Base-by-base conservation (phyloP, 139 green algal genomes). In the Yamagishiella unicocca region DNA sequence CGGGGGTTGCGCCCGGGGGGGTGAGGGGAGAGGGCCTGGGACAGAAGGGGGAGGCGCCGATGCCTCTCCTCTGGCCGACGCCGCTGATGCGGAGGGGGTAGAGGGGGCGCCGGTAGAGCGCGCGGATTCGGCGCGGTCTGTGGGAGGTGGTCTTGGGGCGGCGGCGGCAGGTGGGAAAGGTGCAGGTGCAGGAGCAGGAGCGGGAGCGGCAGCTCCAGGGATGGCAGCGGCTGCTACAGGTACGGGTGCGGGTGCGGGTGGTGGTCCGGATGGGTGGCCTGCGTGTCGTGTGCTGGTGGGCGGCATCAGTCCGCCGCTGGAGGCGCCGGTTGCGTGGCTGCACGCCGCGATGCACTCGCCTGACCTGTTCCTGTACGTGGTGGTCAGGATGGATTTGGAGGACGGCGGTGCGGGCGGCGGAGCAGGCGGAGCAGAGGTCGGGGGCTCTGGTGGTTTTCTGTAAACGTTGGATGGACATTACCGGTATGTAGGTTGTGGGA, bases 321-420 rank as follows among this genome's bases (percentile, higher is more conserved):
- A 81, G 2, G 77, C 87, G 1, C 91, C 94, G 0, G n/a, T 96
- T 17, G 94, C 66, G 0, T 95, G 92, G 91, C 86, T 96, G 82
- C 94, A 96, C 35, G 84, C 87, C 2, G 43, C 90, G 29, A 54
- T 96, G 80, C 88, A 93, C 45, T 90, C 91, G 3, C 75, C 91
- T 21, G 94, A 96, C 80, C 85, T 82, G 10, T 96, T 96, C n/a
- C 78, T 96, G 50, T 96, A 96, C 46, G 85, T 96, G 17, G 93
- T 96, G 29, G 89, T 96, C 53, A 90, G 72, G 31, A 45, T 87
- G 81, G 81, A 87, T 7, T 21, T 6, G 45, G 45, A 53, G 64
- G 80, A 4, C n/a, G n/a, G n/a, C n/a, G n/a, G n/a, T n/a, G n/a
- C n/a, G n/a, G n/a, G n/a, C n/a, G 38, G 79, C 5, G 31, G 46